These are phyloP conservation scores for Apium graveolens DNA, from an alignment of 129 eudicot genomes.

Conservation along the genomic window DNA sequence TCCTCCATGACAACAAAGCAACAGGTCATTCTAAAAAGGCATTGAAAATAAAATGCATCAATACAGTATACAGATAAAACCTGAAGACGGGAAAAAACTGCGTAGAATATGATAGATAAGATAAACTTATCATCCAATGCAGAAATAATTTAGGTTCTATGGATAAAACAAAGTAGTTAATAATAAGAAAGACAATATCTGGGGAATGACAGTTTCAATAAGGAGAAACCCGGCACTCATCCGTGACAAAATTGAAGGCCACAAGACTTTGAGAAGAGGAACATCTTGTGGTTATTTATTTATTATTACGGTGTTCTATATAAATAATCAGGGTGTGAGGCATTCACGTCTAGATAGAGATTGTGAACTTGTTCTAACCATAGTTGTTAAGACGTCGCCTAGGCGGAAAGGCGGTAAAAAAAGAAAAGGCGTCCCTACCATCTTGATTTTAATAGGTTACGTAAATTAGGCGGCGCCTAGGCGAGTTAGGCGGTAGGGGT, in stretches of 20 bases:
- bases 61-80: too few species aligned
- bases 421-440: too few species aligned
- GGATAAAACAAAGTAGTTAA: neutral
- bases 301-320: neutral
- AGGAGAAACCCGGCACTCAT: neutral
- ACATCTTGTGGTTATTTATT: neutral
- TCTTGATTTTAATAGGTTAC: too few species aligned
- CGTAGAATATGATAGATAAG: neutral
- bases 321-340: neutral
- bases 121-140: neutral
- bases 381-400: too few species aligned
- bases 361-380: neutral
- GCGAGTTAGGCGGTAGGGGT: too few species aligned
- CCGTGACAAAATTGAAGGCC: neutral
- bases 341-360: neutral
- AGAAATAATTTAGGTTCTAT: neutral
- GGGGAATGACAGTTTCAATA: neutral
- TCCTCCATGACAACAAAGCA: too few species aligned
- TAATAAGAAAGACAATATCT: neutral
- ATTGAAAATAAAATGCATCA: too few species aligned
- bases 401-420: too few species aligned
- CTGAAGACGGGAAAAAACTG: neutral
- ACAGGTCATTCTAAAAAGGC: too few species aligned
- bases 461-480: too few species aligned
- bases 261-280: neutral